A percentile compares a stretch with the other conserved stretches of the same genome.
phyloP scores from a whole-genome alignment of 169 alveolate genomes.

The Amoebophrya sp. region DNA sequence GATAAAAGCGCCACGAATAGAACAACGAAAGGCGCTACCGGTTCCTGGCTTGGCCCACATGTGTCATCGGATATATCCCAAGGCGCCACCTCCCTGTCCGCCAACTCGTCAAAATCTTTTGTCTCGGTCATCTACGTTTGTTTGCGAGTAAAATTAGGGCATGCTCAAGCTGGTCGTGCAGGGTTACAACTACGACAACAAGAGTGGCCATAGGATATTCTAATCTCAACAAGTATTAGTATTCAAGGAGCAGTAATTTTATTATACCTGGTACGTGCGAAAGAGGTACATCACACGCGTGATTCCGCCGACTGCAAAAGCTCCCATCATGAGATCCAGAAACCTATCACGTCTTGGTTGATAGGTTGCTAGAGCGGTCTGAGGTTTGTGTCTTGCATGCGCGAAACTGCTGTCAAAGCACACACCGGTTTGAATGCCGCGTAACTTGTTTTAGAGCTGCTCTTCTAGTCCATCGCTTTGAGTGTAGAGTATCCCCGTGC shows the following conservation, averaged over 20 bases:
- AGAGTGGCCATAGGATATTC: too few relatives aligned
- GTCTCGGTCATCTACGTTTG: neutral
- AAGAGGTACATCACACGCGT: neutral
- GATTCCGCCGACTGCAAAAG: neutral
- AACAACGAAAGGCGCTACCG: neutral
- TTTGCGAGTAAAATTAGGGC: neutral
- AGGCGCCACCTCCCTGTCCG: neutral
- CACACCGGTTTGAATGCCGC: constrained; percentile 28
- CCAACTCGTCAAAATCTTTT: constrained; percentile 19
- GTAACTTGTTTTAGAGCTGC: too few relatives aligned
- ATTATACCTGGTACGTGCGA: constrained; percentile 2
- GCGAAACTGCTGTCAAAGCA: constrained; percentile 29
- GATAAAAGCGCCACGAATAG: neutral
- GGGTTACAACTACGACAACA: too few relatives aligned
- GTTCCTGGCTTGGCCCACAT: neutral
- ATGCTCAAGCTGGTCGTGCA: too few relatives aligned
- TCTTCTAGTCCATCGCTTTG: too few relatives aligned
- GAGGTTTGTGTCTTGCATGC: neutral
- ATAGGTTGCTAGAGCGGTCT: neutral
- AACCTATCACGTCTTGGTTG: neutral
- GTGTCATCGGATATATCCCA: constrained; percentile 24
- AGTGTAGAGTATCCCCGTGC: too few relatives aligned
- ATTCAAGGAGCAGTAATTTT: neutral
- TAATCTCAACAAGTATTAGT: too few relatives aligned
- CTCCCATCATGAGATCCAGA: neutral